A percentile compares a stretch with the other conserved stretches of the same genome.
Conservation (phyloP, 306 rosid genomes). For the Citrullus colocynthis region DNA sequence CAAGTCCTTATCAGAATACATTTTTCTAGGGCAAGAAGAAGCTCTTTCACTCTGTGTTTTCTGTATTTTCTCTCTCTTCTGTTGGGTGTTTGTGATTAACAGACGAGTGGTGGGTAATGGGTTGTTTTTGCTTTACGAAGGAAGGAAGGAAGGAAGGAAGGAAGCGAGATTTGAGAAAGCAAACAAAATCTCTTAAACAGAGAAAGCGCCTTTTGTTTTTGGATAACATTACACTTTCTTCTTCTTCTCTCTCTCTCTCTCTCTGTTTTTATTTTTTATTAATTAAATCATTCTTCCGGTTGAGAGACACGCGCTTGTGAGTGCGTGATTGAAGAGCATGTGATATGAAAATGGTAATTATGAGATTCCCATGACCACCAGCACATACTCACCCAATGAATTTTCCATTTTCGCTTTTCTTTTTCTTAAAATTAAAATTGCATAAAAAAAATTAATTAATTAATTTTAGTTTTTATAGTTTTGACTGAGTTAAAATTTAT, state of each 20-base stretch:
- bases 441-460: too few species aligned
- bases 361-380: background rate
- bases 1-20: slow-evolving; percentile 8
- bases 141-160: background rate
- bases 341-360: background rate
- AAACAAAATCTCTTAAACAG: slow-evolving; percentile 2
- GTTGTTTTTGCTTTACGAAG: background rate
- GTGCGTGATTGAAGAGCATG: background rate
- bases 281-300: background rate
- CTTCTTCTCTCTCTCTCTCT: background rate
- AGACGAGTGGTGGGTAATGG: background rate
- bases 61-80: background rate
- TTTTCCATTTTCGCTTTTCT: background rate
- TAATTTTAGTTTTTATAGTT: too few species aligned
- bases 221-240: background rate
- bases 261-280: background rate
- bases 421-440: background rate
- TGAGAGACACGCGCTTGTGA: background rate
- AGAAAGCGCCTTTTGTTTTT: background rate
- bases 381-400: background rate
- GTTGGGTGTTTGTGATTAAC: background rate
- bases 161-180: background rate
- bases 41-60: background rate
- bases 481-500: too few species aligned
- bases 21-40: background rate